Percentiles rank a stretch among this genome's conserved stretches.
These are phyloP conservation scores for Aureobasidium lini DNA, from an alignment of 2,329 filamentous ascomycete genomes.

Conservation along the genomic window DNA sequence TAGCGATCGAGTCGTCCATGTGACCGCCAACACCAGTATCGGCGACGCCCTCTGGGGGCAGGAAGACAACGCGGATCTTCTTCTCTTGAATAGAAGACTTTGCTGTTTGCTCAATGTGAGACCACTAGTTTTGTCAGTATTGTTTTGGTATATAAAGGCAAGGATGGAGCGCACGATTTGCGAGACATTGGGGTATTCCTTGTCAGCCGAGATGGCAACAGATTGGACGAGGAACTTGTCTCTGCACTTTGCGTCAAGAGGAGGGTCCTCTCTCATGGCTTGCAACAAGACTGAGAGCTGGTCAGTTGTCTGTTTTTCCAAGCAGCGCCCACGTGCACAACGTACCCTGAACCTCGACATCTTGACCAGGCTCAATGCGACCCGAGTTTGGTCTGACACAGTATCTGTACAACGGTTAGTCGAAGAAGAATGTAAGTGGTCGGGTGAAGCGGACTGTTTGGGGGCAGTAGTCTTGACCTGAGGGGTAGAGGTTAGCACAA, in stretches of 20 bases:
- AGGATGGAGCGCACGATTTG: slow-evolving; percentile 58
- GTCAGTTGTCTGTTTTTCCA: slow-evolving; percentile 13
- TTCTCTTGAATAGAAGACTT: slow-evolving; percentile 79
- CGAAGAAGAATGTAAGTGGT: background rate
- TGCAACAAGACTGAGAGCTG: slow-evolving; percentile 70
- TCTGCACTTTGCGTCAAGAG: slow-evolving; percentile 78
- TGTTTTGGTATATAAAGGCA: background rate
- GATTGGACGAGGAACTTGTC: slow-evolving; percentile 98
- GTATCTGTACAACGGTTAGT: slow-evolving; percentile 56
- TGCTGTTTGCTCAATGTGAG: slow-evolving; percentile 60
- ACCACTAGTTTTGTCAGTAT: slow-evolving; percentile 54
- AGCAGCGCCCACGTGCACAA: background rate
- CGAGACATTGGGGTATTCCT: slow-evolving; percentile 64
- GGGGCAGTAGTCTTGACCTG: slow-evolving; percentile 98
- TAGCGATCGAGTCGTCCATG: slow-evolving; percentile 38
- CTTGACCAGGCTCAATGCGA: slow-evolving; percentile 80
- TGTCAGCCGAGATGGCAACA: slow-evolving; percentile 71
- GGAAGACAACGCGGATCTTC: slow-evolving; percentile 89
- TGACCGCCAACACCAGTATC: slow-evolving; percentile 17
- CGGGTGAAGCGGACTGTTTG: slow-evolving; percentile 68
- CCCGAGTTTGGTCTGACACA: slow-evolving; percentile 96
- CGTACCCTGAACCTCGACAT: slow-evolving; percentile 88
- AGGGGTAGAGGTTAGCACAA: background rate
- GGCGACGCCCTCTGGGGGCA: slow-evolving; percentile 51
- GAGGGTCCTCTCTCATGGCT: slow-evolving; percentile 93